Conservation (phyloP, 2,329 filamentous ascomycete genomes). For the Simplicillium sp. region DNA sequence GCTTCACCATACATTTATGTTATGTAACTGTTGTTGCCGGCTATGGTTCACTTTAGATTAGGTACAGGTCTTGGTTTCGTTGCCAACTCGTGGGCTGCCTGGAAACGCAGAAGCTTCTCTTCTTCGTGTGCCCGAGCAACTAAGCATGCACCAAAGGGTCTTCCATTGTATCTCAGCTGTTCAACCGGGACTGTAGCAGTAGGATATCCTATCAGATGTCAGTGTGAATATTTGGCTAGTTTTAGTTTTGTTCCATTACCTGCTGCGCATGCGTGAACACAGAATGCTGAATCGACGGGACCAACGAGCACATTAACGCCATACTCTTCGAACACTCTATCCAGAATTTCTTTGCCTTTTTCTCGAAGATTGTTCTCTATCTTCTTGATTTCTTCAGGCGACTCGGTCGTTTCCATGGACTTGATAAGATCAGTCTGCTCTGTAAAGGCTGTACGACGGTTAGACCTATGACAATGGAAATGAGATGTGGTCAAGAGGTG, state of each 20-base stretch:
- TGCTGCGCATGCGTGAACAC: constrained; percentile 9
- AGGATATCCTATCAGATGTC: constrained; percentile 5
- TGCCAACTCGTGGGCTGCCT: constrained; percentile 8
- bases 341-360: constrained; percentile 3
- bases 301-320: constrained; percentile 6
- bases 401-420: constrained; percentile 6
- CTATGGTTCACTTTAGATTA: too few relatives aligned
- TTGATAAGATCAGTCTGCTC: constrained; percentile 11
- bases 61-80: constrained; percentile 6
- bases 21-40: too few relatives aligned
- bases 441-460: constrained; percentile 4
- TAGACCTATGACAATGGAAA: not conserved
- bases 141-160: constrained; percentile 9
- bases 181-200: constrained; percentile 7
- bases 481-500: not conserved
- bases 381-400: not conserved
- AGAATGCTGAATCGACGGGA: constrained; percentile 8
- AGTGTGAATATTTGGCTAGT: not conserved
- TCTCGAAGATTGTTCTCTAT: not conserved
- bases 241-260: constrained; percentile 1
- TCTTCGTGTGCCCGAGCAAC: constrained; percentile 7
- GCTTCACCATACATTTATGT: too few relatives aligned
- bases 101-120: constrained; percentile 7
- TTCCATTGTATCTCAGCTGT: constrained; percentile 7
- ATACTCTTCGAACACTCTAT: constrained; percentile 3